Evolutionary conservation across 116 monocot species (phyloP).

Genomic region (Zostera marina): DNA sequence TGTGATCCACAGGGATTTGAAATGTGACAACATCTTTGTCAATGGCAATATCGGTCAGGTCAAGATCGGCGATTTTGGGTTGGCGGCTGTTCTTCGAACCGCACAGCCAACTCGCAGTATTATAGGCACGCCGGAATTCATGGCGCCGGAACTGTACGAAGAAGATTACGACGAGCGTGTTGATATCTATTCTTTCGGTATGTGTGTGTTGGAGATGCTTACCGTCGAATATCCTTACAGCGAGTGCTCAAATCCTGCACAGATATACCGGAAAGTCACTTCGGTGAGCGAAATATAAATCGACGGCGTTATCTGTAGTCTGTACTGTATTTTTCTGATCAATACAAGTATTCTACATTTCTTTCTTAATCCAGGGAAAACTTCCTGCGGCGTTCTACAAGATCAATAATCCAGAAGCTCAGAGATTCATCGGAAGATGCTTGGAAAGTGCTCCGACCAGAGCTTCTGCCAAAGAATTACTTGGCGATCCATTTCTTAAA

Average conservation of each 20-base stretch:
- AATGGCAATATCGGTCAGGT: constrained; percentile 79
- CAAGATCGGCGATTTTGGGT: constrained; percentile 86
- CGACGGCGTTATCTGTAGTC: too few relatives aligned
- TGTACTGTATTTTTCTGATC: background rate
- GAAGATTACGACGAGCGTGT: constrained; percentile 74
- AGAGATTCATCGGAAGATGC: constrained; percentile 51
- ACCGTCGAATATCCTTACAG: constrained; percentile 86
- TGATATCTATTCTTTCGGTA: constrained; percentile 89
- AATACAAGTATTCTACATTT: too few relatives aligned
- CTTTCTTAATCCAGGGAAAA: constrained; percentile 34
- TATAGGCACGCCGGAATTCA: constrained; percentile 46
- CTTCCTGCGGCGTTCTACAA: constrained; percentile 50
- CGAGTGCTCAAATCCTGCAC: constrained; percentile 80
- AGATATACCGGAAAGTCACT: constrained; percentile 79
- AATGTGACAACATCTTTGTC: constrained; percentile 78
- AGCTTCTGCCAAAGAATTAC: constrained; percentile 53
- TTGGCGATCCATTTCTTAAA: constrained; percentile 60
- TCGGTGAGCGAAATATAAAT: constrained; percentile 42
- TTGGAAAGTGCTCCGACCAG: constrained; percentile 31
- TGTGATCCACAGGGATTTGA: constrained; percentile 68
- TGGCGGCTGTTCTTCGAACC: constrained; percentile 44
- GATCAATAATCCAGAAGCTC: constrained; percentile 44
- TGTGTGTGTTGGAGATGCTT: constrained; percentile 86
- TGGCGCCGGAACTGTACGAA: constrained; percentile 61
- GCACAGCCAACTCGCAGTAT: constrained; percentile 38